These are phyloP conservation scores for Mycosphaerella sp. DNA, from an alignment of 2,329 filamentous ascomycete genomes.

Conservation along the genomic window DNA sequence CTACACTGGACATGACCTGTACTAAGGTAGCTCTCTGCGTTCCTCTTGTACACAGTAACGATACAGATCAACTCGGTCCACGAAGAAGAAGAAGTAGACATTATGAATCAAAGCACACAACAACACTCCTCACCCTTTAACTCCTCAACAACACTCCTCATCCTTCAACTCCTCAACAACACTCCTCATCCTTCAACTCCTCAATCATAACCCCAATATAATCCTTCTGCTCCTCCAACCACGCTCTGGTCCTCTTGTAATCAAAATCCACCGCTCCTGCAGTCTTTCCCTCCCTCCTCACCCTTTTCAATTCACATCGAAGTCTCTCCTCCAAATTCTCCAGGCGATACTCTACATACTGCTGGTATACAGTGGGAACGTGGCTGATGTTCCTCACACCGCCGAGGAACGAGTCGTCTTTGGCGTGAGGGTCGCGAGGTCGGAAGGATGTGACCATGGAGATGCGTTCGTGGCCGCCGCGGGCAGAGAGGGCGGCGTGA, in stretches of 20 bases:
- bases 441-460: constrained; percentile 62
- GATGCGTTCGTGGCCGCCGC: constrained; percentile 57
- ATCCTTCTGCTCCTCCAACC: constrained; percentile 5
- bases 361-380: constrained; percentile 52
- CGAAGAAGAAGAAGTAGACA: no score
- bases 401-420: constrained; percentile 56
- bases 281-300: background rate
- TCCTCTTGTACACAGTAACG: constrained; percentile 36
- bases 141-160: constrained; percentile 12
- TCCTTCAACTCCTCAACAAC: background rate
- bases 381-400: constrained; percentile 56
- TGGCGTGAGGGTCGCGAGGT: constrained; percentile 48
- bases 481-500: constrained; percentile 56
- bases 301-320: constrained; percentile 28
- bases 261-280: background rate
- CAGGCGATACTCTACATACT: constrained; percentile 58
- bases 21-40: constrained; percentile 29
- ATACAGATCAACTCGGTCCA: constrained; percentile 40
- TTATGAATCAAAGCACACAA: no score
- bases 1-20: constrained; percentile 32
- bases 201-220: constrained; percentile 3
- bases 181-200: background rate
- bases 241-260: background rate
- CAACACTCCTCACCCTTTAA: background rate
- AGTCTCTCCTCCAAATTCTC: constrained; percentile 57